Evolutionary conservation across 176 grass and related monocot genomes (phyloP).

Genomic region (Zizania latifolia): DNA sequence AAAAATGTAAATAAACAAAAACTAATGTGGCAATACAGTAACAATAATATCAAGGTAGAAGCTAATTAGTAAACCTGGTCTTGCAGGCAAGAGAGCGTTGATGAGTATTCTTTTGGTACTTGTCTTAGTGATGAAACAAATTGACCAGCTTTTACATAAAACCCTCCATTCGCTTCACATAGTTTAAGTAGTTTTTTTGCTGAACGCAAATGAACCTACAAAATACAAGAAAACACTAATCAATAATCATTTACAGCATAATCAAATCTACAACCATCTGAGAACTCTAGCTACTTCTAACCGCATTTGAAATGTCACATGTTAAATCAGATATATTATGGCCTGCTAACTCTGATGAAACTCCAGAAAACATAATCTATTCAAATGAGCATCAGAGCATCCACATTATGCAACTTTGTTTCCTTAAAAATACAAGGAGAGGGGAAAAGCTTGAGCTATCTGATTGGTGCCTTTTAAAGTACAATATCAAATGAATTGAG

Average conservation of each 20-base stretch:
- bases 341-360: background rate
- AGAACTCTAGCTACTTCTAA: background rate
- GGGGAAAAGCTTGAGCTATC: background rate
- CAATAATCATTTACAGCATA: background rate
- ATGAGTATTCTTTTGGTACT: constrained; percentile 79
- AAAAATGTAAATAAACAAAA: constrained; percentile 29
- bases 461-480: background rate
- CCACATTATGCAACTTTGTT: constrained; percentile 1
- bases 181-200: constrained; percentile 69
- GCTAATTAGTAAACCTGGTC: constrained; percentile 59
- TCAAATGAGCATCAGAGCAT: background rate
- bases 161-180: constrained; percentile 76
- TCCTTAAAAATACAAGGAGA: background rate
- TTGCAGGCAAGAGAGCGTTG: constrained; percentile 78
- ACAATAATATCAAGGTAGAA: background rate
- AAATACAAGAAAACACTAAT: background rate
- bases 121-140: constrained; percentile 90
- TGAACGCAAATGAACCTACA: constrained; percentile 78
- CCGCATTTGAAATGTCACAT: background rate
- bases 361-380: background rate
- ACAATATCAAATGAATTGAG: background rate
- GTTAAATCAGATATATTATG: background rate
- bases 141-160: constrained; percentile 98
- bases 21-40: background rate
- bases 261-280: background rate